Evolutionary conservation across 768 basidiomycete species (phyloP), one percentile per base, ranked within the genome.

Genomic region (Mycena capillaripes): DNA sequence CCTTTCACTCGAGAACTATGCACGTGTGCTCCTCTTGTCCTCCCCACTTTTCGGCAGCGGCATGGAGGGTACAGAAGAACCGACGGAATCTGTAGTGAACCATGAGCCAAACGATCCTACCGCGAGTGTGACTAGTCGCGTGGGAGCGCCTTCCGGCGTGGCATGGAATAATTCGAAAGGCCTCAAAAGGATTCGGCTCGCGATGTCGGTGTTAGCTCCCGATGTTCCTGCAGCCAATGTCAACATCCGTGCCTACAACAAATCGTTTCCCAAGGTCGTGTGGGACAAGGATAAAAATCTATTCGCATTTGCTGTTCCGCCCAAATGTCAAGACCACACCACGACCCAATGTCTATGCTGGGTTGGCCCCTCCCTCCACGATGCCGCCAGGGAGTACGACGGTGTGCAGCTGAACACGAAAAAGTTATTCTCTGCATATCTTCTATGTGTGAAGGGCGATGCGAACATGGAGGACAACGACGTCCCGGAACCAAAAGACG

Each of bases 221-320:
- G 50, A 53, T 10, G 58, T 69, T 25, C 67, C 67, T 1, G 3
- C 38, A 3, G 36, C 14, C 0, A 52, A 55, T n/a, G 42, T 61
- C 16, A 69, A 46, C 0, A 59, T 61, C 27, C 58, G 58, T 29
- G 50, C 42, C 17, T 69, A 69, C 52, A 21, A 29, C 23, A 52
- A 40, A 21, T 60, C 59, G 21, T 8, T 19, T 0, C 67, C 67
- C 2, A 42, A 1, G 12, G 59, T 61, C 27, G 59, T 55, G 21
- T 69, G 46, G 46, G 66, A 68, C 48, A 10, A 29, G 34, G 27
- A 12, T 1, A 60, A 38, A 5, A 40, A 38, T 7, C 11, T 60
- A 10, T 53, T 68, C 27, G 66, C 66, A 3, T 68, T 68, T 34
- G 66, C 66, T 34, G 17, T 27, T 4, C 66, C 58, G 0, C 57